A percentile compares a stretch with the other conserved stretches of the same genome.
phyloP scores from a whole-genome alignment of 164 flowering plant species.

The Nelumbo lutea region DNA sequence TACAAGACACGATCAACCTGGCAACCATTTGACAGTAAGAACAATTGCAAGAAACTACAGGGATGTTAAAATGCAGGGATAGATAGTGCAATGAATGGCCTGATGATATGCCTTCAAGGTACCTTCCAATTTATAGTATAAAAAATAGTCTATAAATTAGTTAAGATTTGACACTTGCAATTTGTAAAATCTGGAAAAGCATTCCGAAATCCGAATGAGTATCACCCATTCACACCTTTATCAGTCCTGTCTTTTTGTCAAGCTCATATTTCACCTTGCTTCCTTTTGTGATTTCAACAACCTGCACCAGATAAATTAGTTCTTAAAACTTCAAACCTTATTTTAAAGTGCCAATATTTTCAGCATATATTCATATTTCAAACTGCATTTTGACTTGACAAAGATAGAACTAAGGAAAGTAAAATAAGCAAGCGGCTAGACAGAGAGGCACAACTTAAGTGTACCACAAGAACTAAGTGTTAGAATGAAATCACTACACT shows the following conservation, averaged over 20 bases:
- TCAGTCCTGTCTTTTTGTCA: slow-evolving; percentile 77
- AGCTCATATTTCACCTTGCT: slow-evolving; percentile 86
- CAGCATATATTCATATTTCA: too few species aligned
- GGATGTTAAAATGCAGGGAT: neutral
- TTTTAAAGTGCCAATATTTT: too few species aligned
- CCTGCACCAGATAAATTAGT: slow-evolving; percentile 28
- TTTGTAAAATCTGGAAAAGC: neutral
- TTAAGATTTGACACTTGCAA: neutral
- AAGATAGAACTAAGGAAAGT: too few species aligned
- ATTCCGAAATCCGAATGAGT: neutral
- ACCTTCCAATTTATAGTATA: neutral
- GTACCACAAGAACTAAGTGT: neutral
- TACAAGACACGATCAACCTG: slow-evolving; percentile 70
- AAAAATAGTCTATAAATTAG: neutral
- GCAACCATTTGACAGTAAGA: neutral
- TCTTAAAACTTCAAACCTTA: neutral
- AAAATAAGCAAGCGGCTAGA: too few species aligned
- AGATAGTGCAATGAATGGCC: neutral
- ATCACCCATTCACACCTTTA: slow-evolving; percentile 39
- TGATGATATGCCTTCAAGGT: too few species aligned
- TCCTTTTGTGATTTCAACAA: slow-evolving; percentile 79
- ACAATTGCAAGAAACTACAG: neutral
- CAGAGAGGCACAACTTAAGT: neutral
- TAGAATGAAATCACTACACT: neutral
- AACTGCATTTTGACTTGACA: too few species aligned